Base-by-base conservation (phyloP, 1,284 basidiomycete species). In the Heliocybe sulcata region DNA sequence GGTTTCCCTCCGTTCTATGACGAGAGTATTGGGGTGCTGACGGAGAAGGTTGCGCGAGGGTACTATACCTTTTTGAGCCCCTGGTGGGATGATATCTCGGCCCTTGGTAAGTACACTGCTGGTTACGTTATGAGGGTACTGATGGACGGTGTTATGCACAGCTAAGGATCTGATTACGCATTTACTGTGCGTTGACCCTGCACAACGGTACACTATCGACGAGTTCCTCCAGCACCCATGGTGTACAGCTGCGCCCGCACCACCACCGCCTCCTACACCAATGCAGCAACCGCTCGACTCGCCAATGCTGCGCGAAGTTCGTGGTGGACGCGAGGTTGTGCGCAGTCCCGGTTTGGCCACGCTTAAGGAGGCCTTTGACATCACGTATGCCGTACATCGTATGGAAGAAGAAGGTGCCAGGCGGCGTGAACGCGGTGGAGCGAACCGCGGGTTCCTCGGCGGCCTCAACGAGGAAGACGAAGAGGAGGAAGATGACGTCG, bases 1-100 rank as follows among this genome's bases (percentile, higher is more conserved):
- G 97, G 96, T 53, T 98, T 98, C 76, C 94, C 94, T 54, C 92
- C 97, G 0, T 99, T 99, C 76, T 99, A 99, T 71, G 97, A 99
- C 63, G 97, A 99, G 72, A 96, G 92, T 65, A 99, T 99, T 73
- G 94, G 92, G 63, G 93, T 98, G 49, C 80, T 99, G 51, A 99
- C 97, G 0, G 96, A 99, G 71, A 99, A 99, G 73, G 97, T 99
- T 19, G 97, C 97, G 1, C 80, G 90, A 59, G 97, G 97, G 6
- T 90, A 98, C 70, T 99, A 98, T 72, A 98, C 97, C 0, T 99
- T 99, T 78, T 74, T 99, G 52, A 95, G 92, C 64, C 97, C 97
- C 1, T 99, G 98, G 94, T 99, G 97, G 97, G 97, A 99, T 66
- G 91, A 97, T 63, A 94, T 99, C 61, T 93, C 88, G 60, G 70